phyloP scores from a whole-genome alignment of 805 yeast species.

The Candida broadrunensis region DNA sequence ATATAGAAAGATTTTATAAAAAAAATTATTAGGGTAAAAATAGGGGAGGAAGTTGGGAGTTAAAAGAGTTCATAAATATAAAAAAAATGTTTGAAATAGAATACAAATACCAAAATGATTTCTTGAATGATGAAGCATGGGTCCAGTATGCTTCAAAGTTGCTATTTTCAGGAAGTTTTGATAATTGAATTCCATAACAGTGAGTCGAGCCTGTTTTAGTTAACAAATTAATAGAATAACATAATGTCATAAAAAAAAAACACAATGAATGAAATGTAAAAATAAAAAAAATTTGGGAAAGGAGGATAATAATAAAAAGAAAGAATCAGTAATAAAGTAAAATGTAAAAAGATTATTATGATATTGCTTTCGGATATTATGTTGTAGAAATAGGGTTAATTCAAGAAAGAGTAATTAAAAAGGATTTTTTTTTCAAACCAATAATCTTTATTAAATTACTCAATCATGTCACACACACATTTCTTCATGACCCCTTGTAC shows the following conservation, averaged over 20 bases:
- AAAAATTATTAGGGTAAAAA: background rate
- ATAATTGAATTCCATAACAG: background rate
- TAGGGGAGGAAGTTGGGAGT: constrained; percentile 1
- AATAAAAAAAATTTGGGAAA: background rate
- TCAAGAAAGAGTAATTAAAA: too few species aligned
- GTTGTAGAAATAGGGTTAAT: too few species aligned
- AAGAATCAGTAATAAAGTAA: background rate
- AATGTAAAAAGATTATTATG: background rate
- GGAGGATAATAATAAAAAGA: background rate
- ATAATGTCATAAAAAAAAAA: background rate
- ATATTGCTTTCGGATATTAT: too few species aligned
- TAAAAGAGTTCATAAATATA: background rate
- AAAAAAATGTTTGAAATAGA: too few species aligned
- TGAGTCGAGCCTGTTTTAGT: background rate
- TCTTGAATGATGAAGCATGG: background rate
- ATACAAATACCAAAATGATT: too few species aligned
- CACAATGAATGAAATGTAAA: background rate
- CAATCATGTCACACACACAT: constrained; percentile 13
- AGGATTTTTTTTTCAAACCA: too few species aligned
- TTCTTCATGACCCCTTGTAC: constrained; percentile 14
- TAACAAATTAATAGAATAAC: background rate
- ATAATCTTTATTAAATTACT: too few species aligned
- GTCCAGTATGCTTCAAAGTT: background rate
- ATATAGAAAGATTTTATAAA: too few species aligned
- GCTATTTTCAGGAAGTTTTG: too few species aligned